A percentile compares a stretch with the other conserved stretches of the same genome.
Conservation (phyloP, 2,329 filamentous ascomycete species). For the Diaporthe destruens region DNA sequence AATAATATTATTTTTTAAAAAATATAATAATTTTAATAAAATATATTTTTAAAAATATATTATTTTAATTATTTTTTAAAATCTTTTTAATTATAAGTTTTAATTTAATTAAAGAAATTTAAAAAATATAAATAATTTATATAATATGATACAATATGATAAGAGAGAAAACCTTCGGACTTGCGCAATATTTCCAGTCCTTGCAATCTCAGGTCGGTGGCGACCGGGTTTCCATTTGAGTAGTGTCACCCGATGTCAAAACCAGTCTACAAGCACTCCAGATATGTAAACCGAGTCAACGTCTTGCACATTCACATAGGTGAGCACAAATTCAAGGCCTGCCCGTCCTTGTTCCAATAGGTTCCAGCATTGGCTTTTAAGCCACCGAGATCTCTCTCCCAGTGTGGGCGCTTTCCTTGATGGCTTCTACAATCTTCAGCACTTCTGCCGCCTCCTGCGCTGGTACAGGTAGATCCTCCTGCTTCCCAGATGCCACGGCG, state of each 20-base stretch:
- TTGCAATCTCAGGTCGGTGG: neutral
- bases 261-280: neutral
- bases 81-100: no score
- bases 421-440: constrained; percentile 65
- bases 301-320: neutral
- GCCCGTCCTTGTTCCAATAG: no score
- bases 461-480: constrained; percentile 65
- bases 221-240: neutral
- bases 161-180: neutral
- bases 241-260: neutral
- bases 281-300: no score
- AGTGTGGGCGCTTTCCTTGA: constrained; percentile 62
- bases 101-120: no score
- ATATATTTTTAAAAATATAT: no score
- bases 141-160: no score
- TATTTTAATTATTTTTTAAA: no score
- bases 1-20: no score
- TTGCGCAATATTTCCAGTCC: neutral
- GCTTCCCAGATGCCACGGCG: constrained; percentile 61
- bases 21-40: no score
- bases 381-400: constrained; percentile 57
- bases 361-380: neutral
- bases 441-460: constrained; percentile 66
- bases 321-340: neutral
- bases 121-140: no score